Conservation (phyloP, 108 stramenopile species). For the Schizochytrium sp. region DNA sequence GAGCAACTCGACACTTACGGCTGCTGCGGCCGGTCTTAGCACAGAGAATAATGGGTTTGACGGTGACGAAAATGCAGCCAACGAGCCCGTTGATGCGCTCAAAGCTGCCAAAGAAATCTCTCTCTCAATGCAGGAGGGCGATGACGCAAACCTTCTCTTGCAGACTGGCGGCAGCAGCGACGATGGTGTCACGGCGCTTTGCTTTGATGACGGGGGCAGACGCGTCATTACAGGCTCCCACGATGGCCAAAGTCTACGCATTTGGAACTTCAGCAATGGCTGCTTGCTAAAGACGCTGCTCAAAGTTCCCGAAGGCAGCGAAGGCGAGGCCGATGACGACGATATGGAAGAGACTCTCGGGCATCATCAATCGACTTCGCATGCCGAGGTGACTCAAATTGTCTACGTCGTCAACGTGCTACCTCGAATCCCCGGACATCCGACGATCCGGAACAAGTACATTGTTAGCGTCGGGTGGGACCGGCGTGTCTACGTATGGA, state of each 20-base stretch:
- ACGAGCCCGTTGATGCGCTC: background rate
- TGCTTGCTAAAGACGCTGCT: constrained; percentile 17
- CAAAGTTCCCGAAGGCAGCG: background rate
- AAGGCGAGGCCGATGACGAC: background rate
- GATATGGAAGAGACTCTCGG: background rate
- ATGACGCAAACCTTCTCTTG: background rate
- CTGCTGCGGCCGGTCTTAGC: background rate
- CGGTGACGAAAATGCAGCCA: background rate
- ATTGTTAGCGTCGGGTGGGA: constrained; percentile 37
- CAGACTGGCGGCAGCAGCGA: constrained; percentile 2
- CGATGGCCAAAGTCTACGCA: constrained; percentile 21
- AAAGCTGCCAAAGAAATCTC: background rate
- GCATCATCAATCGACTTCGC: background rate
- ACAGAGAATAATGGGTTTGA: background rate
- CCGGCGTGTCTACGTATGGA: constrained; percentile 27
- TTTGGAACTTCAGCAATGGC: constrained; percentile 47
- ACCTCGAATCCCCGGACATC: constrained; percentile 17
- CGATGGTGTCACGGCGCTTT: constrained; percentile 34
- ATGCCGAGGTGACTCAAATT: constrained; percentile 26
- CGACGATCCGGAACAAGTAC: constrained; percentile 29
- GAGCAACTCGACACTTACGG: background rate
- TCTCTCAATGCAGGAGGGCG: background rate
- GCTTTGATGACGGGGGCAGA: constrained; percentile 33
- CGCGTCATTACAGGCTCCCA: constrained; percentile 39
- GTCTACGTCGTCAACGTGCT: constrained; percentile 19